phyloP scores from a whole-genome alignment of 2,329 filamentous ascomycete species.

The Microdochium paspali region DNA sequence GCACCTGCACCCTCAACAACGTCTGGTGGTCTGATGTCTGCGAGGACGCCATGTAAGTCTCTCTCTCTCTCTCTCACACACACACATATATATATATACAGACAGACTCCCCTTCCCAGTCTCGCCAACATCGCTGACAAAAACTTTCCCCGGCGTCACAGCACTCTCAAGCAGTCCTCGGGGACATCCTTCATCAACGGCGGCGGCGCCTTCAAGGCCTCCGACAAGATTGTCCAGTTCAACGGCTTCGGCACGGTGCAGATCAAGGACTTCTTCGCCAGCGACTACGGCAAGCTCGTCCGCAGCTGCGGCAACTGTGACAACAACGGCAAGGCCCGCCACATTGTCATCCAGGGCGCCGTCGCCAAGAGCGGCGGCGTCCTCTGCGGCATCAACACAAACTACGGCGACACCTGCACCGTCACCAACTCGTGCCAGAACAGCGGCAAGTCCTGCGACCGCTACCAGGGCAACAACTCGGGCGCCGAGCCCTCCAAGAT shows the following conservation, averaged over 20 bases:
- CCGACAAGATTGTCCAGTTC: conserved; percentile 31
- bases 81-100: too few relatives aligned
- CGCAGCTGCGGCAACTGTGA: conserved; percentile 41
- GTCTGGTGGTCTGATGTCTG: conserved; percentile 30
- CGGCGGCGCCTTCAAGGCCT: conserved; percentile 30
- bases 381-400: conserved; percentile 39
- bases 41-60: conserved; percentile 18
- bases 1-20: conserved; percentile 28
- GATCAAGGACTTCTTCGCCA: conserved; percentile 29
- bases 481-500: conserved; percentile 26
- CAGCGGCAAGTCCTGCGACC: conserved; percentile 18
- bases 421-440: conserved; percentile 28
- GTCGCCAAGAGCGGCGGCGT: conserved; percentile 28
- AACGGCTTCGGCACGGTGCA: conserved; percentile 29
- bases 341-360: conserved; percentile 32
- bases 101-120: too few relatives aligned
- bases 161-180: conserved; percentile 25
- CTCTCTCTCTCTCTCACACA: neutral
- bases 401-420: conserved; percentile 36
- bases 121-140: neutral
- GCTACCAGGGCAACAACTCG: conserved; percentile 25
- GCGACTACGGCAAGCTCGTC: conserved; percentile 36
- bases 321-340: conserved; percentile 25
- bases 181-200: conserved; percentile 30
- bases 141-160: neutral